Percentiles rank a stretch among this genome's conserved stretches.
These are phyloP conservation scores for Fraxinus albicans DNA, from an alignment of 305 asterid species.

Conservation along the genomic window DNA sequence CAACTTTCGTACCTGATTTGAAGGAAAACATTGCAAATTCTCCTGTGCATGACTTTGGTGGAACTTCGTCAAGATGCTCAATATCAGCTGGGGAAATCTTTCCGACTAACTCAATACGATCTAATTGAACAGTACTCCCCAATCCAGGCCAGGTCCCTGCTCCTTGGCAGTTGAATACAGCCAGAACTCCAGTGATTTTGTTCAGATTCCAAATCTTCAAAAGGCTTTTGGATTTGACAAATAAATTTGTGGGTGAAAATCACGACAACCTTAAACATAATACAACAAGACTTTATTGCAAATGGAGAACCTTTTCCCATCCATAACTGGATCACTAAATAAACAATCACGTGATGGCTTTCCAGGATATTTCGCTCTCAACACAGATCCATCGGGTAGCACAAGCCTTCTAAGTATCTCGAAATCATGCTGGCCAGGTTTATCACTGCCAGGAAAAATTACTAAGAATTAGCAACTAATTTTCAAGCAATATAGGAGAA, in stretches of 20 bases:
- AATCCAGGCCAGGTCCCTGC: conserved; percentile 60
- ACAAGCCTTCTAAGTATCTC: conserved; percentile 52
- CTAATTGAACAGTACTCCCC: conserved; percentile 14
- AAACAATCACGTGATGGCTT: conserved; percentile 55
- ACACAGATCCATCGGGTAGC: conserved; percentile 56
- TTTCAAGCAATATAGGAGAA: neutral
- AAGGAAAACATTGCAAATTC: conserved; percentile 54
- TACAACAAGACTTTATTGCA: neutral
- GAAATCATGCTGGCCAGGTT: conserved; percentile 62
- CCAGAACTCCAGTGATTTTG: conserved; percentile 49
- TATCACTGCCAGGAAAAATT: conserved; percentile 37
- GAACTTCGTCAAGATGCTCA: conserved; percentile 42
- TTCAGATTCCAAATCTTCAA: conserved; percentile 62
- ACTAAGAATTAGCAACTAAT: neutral
- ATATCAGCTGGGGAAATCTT: conserved; percentile 48
- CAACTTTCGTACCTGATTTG: conserved; percentile 44
- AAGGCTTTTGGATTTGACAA: conserved; percentile 36
- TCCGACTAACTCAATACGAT: conserved; percentile 34
- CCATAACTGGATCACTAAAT: conserved; percentile 54
- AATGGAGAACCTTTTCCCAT: conserved; percentile 43
- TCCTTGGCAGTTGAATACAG: conserved; percentile 63
- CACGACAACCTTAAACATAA: neutral
- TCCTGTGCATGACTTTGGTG: conserved; percentile 28
- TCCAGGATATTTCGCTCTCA: conserved; percentile 57
- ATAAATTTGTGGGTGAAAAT: neutral